Base-by-base conservation (phyloP, 2,329 filamentous ascomycete genomes). In the Hypoxylon sp. region DNA sequence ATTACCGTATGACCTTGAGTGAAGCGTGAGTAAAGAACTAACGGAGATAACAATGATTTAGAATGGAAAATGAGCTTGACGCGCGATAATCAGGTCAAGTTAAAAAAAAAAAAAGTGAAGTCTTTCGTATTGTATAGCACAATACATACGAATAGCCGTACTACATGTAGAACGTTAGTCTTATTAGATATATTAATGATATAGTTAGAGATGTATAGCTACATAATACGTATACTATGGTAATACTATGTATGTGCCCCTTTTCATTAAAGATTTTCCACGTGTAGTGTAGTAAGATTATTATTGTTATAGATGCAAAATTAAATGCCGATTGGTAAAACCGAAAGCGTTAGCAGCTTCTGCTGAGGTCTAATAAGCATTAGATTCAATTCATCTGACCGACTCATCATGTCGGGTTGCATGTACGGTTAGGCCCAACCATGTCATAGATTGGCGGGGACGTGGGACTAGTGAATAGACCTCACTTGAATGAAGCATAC, bases 351-450 rank as follows among this genome's bases (percentile, higher is more conserved):
- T 68, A 68, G 46, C 14, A 60, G 31, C 62, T 67, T 51, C 62
- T 68, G 62, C 46, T 68, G 60, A 65, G 64, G 24, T 48, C 26
- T 59, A 68, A 66, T 65, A 66, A 66, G 65, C 68, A 70, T 68
- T 44, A 29, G 54, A 35, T 65, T 62, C 31, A 60, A 68, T 70
- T 70, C 68, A 70, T 70, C 65, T 70, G 68, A 70, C 68, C 58
- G 60, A 68, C 54, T 65, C 42, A 54, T 68, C 62, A 70, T 70
- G 68, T 63, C 52, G 62, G 68, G 61, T 51, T 60, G 58, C 68
- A 65, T 29, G 48, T 66, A 52, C 29, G 48, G 53, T 55, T 57
- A 55, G 50, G 52, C 44, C 62, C 52, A 17, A 47, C 46, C 26
- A 48, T 63, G 50, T 56, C 44, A 66, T 68, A 59, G 37, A 42